Conservation (phyloP, 2,329 filamentous ascomycete genomes). For the Sclerotiophoma versabilis region DNA sequence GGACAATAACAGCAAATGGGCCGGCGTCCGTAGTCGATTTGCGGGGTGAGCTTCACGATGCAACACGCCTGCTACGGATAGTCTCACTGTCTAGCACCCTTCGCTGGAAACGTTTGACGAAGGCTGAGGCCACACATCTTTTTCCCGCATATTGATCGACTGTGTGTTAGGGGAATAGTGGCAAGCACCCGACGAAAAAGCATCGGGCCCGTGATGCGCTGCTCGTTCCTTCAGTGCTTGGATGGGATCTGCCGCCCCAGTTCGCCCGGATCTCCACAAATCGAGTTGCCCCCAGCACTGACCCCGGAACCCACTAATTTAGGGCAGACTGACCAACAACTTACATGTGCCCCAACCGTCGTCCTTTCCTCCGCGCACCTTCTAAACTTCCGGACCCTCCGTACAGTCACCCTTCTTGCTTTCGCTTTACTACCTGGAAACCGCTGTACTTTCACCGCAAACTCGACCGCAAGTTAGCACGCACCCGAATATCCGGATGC, state of each 20-base stretch:
- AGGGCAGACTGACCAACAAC: conserved; percentile 25
- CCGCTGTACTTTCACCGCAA: conserved; percentile 4
- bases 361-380: conserved; percentile 30
- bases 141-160: conserved; percentile 28
- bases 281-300: conserved; percentile 16
- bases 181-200: conserved; percentile 37
- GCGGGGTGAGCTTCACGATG: conserved; percentile 18
- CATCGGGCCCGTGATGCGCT: conserved; percentile 32
- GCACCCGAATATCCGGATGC: conserved; percentile 25
- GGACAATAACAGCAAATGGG: conserved; percentile 25
- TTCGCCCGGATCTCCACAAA: conserved; percentile 25
- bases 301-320: conserved; percentile 31
- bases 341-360: conserved; percentile 34
- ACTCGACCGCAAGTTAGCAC: background rate
- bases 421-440: conserved; percentile 13
- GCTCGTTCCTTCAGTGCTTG: conserved; percentile 22
- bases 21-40: conserved; percentile 22
- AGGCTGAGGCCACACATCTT: conserved; percentile 16
- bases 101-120: conserved; percentile 2
- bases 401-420: conserved; percentile 14
- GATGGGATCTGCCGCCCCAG: conserved; percentile 30
- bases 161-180: conserved; percentile 29
- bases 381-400: conserved; percentile 21
- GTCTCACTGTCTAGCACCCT: background rate
- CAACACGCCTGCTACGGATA: background rate